A percentile compares a stretch with the other conserved stretches of the same genome.
phyloP scores from a whole-genome alignment of 768 basidiomycete species.

The Amanita jacksonii region DNA sequence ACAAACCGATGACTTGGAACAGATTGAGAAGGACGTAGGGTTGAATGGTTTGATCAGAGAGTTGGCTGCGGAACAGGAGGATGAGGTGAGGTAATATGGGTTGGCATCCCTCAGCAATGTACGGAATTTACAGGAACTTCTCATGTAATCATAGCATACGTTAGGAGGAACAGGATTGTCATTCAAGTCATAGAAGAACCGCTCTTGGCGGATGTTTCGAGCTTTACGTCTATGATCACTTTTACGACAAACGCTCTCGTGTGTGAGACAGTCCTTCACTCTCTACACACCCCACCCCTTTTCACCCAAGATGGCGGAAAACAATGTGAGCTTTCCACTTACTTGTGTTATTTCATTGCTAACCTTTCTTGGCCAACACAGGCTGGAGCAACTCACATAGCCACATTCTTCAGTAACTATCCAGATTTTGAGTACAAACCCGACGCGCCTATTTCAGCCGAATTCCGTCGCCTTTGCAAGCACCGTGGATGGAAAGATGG shows the following conservation, averaged over 20 bases:
- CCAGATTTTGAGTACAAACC: constrained; percentile 1
- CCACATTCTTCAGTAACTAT: background rate
- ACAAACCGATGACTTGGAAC: background rate
- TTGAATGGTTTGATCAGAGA: constrained; percentile 34
- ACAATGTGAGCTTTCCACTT: background rate
- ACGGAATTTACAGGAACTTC: no score
- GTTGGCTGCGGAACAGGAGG: constrained; percentile 17
- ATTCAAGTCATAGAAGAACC: no score
- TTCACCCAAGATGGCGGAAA: no score
- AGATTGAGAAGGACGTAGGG: constrained; percentile 55
- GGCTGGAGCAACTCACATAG: background rate
- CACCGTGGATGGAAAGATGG: background rate
- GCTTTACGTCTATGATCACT: no score
- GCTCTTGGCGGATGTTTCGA: no score
- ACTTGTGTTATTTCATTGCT: background rate
- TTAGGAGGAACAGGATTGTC: background rate
- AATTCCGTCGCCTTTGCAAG: background rate
- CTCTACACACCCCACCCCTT: no score
- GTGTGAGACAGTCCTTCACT: no score
- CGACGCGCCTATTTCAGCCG: background rate
- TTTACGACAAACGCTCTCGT: no score
- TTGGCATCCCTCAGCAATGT: no score
- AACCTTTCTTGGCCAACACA: background rate
- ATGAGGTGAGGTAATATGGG: background rate
- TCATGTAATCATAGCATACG: no score